phyloP scores from a whole-genome alignment of 371 early-diverging fungal species.

The Caulochytrium protostelioides region DNA sequence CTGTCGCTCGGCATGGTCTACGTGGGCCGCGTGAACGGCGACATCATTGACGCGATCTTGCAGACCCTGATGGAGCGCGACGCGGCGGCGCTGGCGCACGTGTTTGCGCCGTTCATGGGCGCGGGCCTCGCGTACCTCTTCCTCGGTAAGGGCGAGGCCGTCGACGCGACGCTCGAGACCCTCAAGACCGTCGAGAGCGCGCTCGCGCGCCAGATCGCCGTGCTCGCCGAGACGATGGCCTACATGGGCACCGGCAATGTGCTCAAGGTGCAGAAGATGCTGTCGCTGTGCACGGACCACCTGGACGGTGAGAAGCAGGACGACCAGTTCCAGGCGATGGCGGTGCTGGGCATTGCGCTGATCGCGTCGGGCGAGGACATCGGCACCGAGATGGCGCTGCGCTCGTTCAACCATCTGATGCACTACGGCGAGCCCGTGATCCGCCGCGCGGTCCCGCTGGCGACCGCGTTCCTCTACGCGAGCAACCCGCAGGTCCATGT shows the following conservation, averaged over 20 bases:
- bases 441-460: constrained; percentile 80
- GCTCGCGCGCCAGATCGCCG: constrained; percentile 62
- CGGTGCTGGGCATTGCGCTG: constrained; percentile 84
- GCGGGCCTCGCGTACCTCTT: constrained; percentile 74
- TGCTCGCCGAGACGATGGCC: constrained; percentile 69
- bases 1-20: constrained; percentile 74
- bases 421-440: constrained; percentile 92
- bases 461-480: constrained; percentile 81
- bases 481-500: constrained; percentile 83
- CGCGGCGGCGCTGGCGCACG: constrained; percentile 56
- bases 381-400: constrained; percentile 85
- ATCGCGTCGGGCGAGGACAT: constrained; percentile 93
- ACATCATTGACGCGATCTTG: constrained; percentile 70
- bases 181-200: constrained; percentile 83
- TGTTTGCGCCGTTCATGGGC: constrained; percentile 71
- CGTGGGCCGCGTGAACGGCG: constrained; percentile 79
- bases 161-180: constrained; percentile 79
- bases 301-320: constrained; percentile 63
- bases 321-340: constrained; percentile 60
- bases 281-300: constrained; percentile 83
- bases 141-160: constrained; percentile 55
- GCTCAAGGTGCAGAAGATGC: constrained; percentile 82
- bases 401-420: constrained; percentile 92
- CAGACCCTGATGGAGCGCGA: constrained; percentile 87
- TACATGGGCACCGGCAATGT: constrained; percentile 78